Conservation (phyloP, 2,329 filamentous ascomycete species). For the Fusarium ramigenum region DNA sequence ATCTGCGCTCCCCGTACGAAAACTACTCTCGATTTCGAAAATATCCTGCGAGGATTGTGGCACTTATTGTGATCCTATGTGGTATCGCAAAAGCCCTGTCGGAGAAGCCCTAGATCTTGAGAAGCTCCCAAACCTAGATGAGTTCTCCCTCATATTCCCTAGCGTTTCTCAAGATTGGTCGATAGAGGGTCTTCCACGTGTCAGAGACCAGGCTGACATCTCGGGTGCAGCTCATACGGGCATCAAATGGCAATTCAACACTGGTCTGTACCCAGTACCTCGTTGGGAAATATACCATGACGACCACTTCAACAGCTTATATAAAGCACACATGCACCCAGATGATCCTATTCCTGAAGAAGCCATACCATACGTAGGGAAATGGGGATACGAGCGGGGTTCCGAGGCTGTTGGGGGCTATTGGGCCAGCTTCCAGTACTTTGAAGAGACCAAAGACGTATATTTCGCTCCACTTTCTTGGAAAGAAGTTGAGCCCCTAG, state of each 20-base stretch:
- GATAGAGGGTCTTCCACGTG: neutral
- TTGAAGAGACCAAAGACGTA: neutral
- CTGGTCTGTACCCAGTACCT: neutral
- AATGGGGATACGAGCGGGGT: neutral
- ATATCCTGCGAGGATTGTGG: too few species aligned
- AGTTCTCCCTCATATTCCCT: neutral
- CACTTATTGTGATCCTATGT: neutral
- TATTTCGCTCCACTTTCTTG: neutral
- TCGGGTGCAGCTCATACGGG: accelerated
- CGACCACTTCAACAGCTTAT: neutral
- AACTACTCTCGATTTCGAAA: neutral
- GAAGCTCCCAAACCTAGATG: neutral
- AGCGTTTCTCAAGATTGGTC: accelerated
- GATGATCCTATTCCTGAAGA: accelerated
- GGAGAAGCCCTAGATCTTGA: accelerated
- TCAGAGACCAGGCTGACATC: accelerated
- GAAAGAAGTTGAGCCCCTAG: neutral
- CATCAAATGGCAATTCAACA: neutral
- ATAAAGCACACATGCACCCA: accelerated
- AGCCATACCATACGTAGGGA: neutral
- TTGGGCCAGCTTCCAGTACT: neutral
- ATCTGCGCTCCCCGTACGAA: accelerated
- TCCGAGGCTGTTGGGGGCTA: accelerated
- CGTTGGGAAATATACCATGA: neutral
- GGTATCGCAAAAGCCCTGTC: accelerated